phyloP scores from a whole-genome alignment of 768 basidiomycete genomes.

The Lentinula detonsa region DNA sequence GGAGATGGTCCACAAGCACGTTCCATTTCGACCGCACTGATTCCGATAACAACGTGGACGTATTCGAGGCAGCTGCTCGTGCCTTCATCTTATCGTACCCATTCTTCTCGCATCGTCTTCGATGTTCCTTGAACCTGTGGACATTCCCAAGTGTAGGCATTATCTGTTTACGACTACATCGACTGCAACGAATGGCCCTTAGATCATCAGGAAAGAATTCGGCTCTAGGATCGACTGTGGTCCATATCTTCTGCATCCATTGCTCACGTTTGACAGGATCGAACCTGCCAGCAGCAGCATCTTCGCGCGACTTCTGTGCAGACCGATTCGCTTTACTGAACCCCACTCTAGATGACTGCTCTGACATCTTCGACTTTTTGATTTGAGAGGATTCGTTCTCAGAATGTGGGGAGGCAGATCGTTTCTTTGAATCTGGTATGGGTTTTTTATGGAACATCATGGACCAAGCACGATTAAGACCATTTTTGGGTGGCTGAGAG shows the following conservation, averaged over 20 bases:
- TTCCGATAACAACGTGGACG: not conserved
- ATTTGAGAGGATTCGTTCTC: no score
- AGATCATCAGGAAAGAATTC: not conserved
- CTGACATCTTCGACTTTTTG: no score
- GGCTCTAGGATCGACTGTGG: not conserved
- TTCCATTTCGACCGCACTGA: no score
- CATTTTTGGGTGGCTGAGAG: not conserved
- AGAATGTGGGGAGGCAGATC: no score
- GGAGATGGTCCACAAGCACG: no score
- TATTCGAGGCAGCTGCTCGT: not conserved
- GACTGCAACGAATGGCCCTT: slow-evolving; percentile 8
- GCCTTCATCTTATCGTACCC: not conserved
- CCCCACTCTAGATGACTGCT: no score
- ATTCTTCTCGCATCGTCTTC: not conserved
- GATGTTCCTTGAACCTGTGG: slow-evolving; percentile 10
- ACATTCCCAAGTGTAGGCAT: slow-evolving; percentile 11
- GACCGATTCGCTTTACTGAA: not conserved
- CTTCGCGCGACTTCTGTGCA: not conserved
- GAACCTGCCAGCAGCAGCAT: not conserved
- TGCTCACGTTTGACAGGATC: not conserved
- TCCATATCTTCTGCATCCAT: slow-evolving; percentile 7
- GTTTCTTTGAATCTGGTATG: not conserved
- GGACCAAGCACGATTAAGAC: not conserved
- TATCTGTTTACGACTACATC: slow-evolving; percentile 8
- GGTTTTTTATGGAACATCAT: not conserved